Conservation (phyloP, 2,329 filamentous ascomycete species). For the Hymenoscyphus infarciens region DNA sequence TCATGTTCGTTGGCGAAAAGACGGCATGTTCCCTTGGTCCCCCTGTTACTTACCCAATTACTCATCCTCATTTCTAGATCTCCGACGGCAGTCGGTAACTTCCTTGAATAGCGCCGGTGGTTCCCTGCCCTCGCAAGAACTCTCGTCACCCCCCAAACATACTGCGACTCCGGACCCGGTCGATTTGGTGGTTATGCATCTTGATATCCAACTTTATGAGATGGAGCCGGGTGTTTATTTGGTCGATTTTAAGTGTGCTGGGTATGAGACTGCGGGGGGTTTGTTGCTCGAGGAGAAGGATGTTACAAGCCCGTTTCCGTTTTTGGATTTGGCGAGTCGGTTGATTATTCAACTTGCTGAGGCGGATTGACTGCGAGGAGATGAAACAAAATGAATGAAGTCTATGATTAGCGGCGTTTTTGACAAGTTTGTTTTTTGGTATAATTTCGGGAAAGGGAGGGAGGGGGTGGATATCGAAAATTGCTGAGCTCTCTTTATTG, state of each 20-base stretch:
- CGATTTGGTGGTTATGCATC: conserved; percentile 72
- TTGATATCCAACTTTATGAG: conserved; percentile 94
- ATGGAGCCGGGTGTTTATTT: conserved; percentile 91
- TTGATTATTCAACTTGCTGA: conserved; percentile 92
- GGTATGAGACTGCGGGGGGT: conserved; percentile 79
- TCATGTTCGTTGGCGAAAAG: conserved; percentile 80
- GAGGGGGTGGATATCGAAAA: too few relatives aligned
- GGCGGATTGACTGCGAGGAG: conserved; percentile 50
- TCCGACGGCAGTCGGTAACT: conserved; percentile 38
- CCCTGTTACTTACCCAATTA: conserved; percentile 44
- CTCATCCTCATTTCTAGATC: conserved; percentile 47
- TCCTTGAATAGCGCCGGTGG: conserved; percentile 35
- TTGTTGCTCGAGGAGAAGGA: conserved; percentile 85
- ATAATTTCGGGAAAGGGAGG: neutral
- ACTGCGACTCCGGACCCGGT: conserved; percentile 20
- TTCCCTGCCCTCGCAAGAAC: conserved; percentile 30
- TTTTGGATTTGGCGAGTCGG: conserved; percentile 87
- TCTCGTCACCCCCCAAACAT: conserved; percentile 22
- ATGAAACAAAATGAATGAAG: neutral
- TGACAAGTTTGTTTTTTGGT: neutral
- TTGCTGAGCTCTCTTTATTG: neutral
- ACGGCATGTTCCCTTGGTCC: conserved; percentile 62
- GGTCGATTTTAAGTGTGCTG: conserved; percentile 97
- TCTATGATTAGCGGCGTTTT: neutral
- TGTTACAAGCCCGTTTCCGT: conserved; percentile 91